These are phyloP conservation scores for Chalciporus sp. DNA, from an alignment of 1,284 basidiomycete species.

Conservation along the genomic window DNA sequence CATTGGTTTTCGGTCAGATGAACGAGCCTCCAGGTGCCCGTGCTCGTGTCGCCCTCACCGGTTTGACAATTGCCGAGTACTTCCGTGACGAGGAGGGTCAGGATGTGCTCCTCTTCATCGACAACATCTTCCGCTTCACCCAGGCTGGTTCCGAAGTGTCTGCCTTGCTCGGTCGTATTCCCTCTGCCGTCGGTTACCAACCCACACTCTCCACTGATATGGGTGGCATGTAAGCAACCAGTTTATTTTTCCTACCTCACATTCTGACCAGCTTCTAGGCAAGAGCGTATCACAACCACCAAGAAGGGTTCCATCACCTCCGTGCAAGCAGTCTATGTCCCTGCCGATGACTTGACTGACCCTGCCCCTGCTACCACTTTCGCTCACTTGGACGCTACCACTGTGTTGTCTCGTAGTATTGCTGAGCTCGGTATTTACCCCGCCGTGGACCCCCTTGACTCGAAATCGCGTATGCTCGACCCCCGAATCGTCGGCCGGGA, in stretches of 20 bases:
- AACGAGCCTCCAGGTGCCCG: constrained; percentile 99
- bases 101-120: constrained; percentile 99
- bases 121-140: constrained; percentile 99
- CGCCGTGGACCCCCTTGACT: constrained; percentile 98
- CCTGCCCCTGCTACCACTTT: constrained; percentile 99
- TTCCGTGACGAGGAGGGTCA: constrained; percentile 99
- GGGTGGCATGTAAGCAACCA: constrained; percentile 89
- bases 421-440: constrained; percentile 99
- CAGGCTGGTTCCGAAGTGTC: constrained; percentile 99
- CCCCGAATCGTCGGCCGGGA: constrained; percentile 93
- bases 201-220: constrained; percentile 99
- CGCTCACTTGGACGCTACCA: constrained; percentile 99
- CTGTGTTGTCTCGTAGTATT: constrained; percentile 97
- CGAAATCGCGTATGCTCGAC: constrained; percentile 99
- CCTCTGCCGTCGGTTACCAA: constrained; percentile 99
- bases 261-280: constrained; percentile 49
- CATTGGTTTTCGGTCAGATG: constrained; percentile 99
- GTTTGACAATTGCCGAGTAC: constrained; percentile 99
- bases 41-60: constrained; percentile 99
- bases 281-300: constrained; percentile 99
- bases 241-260: not conserved
- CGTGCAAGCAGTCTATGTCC: constrained; percentile 99
- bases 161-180: constrained; percentile 99
- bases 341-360: constrained; percentile 99
- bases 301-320: constrained; percentile 99